Conservation (phyloP, 1,284 basidiomycete species). For the Mycosarcoma mackinlayi region DNA sequence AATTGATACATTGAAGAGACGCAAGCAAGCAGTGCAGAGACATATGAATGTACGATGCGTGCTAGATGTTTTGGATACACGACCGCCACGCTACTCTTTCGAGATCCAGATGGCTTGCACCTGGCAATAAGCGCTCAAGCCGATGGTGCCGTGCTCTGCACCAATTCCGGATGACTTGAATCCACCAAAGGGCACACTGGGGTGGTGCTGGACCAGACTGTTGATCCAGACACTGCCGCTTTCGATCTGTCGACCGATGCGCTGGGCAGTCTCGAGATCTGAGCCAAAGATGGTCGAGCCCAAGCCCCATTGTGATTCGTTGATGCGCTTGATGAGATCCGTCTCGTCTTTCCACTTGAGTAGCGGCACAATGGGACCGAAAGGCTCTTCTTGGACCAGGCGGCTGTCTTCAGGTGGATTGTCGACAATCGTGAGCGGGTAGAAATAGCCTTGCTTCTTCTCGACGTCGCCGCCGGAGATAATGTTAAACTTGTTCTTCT, state of each 20-base stretch:
- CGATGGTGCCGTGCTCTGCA: constrained; percentile 23
- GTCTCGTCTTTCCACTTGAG: constrained; percentile 52
- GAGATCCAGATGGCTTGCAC: constrained; percentile 23
- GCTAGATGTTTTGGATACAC: too few species aligned
- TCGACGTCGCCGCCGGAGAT: constrained; percentile 28
- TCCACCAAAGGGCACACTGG: constrained; percentile 41
- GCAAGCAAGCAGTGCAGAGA: too few species aligned
- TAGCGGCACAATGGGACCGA: constrained; percentile 50
- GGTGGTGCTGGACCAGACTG: constrained; percentile 11
- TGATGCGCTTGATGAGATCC: constrained; percentile 41
- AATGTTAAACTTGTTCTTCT: constrained; percentile 36
- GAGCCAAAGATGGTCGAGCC: constrained; percentile 36
- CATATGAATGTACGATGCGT: too few species aligned
- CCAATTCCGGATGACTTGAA: constrained; percentile 40
- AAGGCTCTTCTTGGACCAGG: constrained; percentile 49
- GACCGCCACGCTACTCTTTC: constrained; percentile 7
- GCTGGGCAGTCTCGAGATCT: constrained; percentile 22
- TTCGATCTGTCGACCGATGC: constrained; percentile 41
- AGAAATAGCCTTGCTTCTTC: constrained; percentile 45
- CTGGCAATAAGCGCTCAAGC: constrained; percentile 23
- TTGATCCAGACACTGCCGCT: constrained; percentile 38
- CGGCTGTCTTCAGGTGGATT: constrained; percentile 45
- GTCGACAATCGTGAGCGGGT: constrained; percentile 42
- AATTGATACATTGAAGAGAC: too few species aligned
- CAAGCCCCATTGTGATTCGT: constrained; percentile 44